These are phyloP conservation scores for Leavenworthia alabamica DNA, from an alignment of 345 rosid genomes.

Conservation along the genomic window DNA sequence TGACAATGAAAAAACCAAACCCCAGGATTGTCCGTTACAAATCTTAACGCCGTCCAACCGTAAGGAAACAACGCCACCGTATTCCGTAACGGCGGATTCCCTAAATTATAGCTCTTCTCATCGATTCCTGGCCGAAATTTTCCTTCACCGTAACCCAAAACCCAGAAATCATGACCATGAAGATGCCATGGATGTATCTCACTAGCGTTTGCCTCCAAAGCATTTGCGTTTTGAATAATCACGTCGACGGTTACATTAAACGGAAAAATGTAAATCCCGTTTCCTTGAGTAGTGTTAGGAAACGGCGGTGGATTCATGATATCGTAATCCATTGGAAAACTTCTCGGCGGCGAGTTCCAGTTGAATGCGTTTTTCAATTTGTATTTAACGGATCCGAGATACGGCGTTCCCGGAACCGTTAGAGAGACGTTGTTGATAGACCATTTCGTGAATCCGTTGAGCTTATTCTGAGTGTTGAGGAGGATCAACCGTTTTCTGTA, in stretches of 20 bases:
- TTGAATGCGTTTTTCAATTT: constrained; percentile 34
- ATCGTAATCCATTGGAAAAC: constrained; percentile 27
- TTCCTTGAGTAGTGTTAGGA: constrained; percentile 42
- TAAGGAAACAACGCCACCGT: constrained; percentile 57
- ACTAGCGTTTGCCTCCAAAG: constrained; percentile 27
- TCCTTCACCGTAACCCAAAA: constrained; percentile 74
- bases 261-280: constrained; percentile 42
- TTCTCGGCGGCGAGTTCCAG: constrained; percentile 36
- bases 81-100: constrained; percentile 61
- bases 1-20: constrained; percentile 97
- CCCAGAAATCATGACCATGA: constrained; percentile 87
- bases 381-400: constrained; percentile 52
- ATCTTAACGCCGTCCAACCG: constrained; percentile 87
- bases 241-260: constrained; percentile 43
- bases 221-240: constrained; percentile 67
- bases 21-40: constrained; percentile 75
- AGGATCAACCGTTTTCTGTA: constrained; percentile 44
- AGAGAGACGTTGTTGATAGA: constrained; percentile 66
- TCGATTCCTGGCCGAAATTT: constrained; percentile 29
- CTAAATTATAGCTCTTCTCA: constrained; percentile 41
- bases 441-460: constrained; percentile 47
- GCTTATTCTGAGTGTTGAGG: constrained; percentile 59
- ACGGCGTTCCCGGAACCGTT: constrained; percentile 54
- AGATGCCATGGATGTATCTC: constrained; percentile 86
- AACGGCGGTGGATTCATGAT: constrained; percentile 42